These are phyloP conservation scores for Thraustochytrium sp. DNA, from an alignment of 352 stramenopile species.

Conservation along the genomic window DNA sequence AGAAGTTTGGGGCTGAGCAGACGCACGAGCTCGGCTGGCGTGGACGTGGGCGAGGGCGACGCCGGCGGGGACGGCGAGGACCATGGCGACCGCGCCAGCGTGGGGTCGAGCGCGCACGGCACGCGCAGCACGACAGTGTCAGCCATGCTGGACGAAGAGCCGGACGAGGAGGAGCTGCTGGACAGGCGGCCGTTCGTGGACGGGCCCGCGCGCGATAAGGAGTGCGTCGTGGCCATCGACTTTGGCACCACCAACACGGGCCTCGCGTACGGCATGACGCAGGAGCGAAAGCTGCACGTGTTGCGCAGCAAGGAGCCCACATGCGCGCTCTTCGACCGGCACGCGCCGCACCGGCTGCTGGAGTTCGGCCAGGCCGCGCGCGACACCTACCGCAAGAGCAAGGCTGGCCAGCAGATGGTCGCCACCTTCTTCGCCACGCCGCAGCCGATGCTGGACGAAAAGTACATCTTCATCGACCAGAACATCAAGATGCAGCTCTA, in stretches of 20 bases:
- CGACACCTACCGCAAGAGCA: not conserved
- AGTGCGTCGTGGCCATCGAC: conserved; percentile 16
- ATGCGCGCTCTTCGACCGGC: conserved; percentile 13
- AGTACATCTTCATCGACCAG: conserved; percentile 24
- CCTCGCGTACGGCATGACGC: conserved; percentile 24
- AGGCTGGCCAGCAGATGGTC: conserved; percentile 25
- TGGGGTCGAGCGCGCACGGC: too few species aligned
- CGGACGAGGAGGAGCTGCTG: not conserved
- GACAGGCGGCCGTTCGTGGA: conserved; percentile 7
- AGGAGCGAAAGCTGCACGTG: not conserved
- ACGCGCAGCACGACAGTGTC: not conserved
- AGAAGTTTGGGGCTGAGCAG: too few species aligned
- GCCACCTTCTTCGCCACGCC: conserved; percentile 12
- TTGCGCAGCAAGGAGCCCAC: conserved; percentile 24
- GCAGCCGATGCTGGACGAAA: not conserved
- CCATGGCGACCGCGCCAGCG: too few species aligned
- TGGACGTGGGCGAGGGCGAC: too few species aligned
- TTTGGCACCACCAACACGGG: conserved; percentile 40
- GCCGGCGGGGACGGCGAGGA: too few species aligned
- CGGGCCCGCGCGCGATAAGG: not conserved
- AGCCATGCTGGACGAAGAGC: not conserved
- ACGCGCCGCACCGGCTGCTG: conserved; percentile 6
- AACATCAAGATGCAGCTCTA: conserved; percentile 44
- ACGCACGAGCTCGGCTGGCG: too few species aligned
- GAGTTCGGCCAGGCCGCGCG: conserved; percentile 31